Evolutionary conservation across 345 rosid species (phyloP).

Genomic region (Corymbia maculata): DNA sequence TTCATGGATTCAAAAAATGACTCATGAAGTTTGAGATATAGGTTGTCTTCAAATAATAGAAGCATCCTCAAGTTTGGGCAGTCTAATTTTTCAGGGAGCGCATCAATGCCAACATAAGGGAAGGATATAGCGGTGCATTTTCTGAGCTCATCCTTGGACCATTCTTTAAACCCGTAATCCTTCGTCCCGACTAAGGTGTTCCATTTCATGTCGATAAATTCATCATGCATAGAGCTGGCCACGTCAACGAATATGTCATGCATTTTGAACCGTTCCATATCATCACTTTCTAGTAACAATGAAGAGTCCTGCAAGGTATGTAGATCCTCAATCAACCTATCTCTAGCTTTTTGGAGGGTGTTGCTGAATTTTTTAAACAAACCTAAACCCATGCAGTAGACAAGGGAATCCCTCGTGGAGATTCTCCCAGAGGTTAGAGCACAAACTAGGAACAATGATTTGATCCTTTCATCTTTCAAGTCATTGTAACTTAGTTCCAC

Average conservation of each 20-base stretch:
- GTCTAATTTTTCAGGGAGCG: neutral
- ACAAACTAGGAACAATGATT: neutral
- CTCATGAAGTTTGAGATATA: neutral
- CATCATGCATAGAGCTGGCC: neutral
- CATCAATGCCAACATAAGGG: neutral
- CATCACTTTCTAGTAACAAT: neutral
- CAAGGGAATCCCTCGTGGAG: neutral
- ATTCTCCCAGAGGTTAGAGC: neutral
- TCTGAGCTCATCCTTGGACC: neutral
- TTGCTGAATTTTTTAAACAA: neutral
- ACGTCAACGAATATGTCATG: neutral
- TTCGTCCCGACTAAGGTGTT: neutral
- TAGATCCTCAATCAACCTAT: neutral
- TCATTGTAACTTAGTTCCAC: neutral
- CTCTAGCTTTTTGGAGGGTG: neutral
- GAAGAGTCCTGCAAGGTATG: neutral
- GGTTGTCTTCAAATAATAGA: accelerated
- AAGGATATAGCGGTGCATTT: neutral
- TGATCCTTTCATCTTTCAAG: neutral
- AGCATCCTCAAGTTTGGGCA: neutral
- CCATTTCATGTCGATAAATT: neutral
- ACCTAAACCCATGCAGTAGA: neutral
- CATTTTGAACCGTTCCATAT: neutral
- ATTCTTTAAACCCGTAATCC: neutral
- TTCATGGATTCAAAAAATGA: neutral